Evolutionary conservation across 2,329 filamentous ascomycete genomes (phyloP).

Genomic region (Fusarium euwallaceae): DNA sequence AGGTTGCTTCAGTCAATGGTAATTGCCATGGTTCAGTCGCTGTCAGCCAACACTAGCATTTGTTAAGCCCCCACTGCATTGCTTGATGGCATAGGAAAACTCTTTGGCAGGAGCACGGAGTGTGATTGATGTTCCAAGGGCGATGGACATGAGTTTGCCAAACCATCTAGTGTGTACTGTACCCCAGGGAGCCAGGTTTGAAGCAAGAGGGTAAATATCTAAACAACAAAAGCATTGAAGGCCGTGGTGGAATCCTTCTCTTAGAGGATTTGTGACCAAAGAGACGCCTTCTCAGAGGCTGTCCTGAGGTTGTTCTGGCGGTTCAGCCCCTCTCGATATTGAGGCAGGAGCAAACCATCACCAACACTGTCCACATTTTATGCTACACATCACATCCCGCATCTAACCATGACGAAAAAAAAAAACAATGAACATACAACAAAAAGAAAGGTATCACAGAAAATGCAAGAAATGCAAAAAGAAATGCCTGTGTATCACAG

Average conservation of each 20-base stretch:
- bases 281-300: background rate
- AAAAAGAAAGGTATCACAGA: background rate
- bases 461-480: conserved; percentile 4
- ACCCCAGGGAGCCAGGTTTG: background rate
- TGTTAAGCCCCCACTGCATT: background rate
- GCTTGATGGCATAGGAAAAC: background rate
- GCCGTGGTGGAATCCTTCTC: background rate
- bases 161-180: background rate
- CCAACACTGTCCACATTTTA: background rate
- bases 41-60: background rate
- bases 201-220: background rate
- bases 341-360: background rate
- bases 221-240: background rate
- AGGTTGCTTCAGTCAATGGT: background rate
- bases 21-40: background rate
- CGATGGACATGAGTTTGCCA: background rate
- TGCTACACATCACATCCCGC: background rate
- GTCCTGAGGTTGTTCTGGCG: background rate
- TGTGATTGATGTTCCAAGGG: background rate
- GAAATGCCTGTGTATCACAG: conserved; percentile 12
- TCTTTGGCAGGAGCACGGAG: background rate
- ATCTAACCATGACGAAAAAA: background rate
- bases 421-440: background rate
- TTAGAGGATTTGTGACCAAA: background rate
- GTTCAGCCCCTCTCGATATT: background rate